Base-by-base conservation (phyloP, 495 filamentous ascomycete species). In the Friedmanniomyces endolithicus region DNA sequence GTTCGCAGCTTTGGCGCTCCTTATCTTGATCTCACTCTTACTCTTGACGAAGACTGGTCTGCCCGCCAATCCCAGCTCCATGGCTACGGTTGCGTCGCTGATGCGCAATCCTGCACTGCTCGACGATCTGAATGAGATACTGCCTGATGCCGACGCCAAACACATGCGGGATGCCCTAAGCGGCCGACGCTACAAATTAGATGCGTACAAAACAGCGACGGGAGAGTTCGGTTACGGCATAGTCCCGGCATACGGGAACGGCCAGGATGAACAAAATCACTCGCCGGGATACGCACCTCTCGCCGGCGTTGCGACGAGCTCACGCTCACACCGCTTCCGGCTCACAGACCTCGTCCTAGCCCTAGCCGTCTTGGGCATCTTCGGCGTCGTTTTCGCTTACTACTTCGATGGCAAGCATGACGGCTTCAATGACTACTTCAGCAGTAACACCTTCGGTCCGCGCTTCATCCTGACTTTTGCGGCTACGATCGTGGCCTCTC, bases 391-490 rank as follows among this genome's bases (percentile, higher is more conserved):
- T 41, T 48, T 73, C 17, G 73, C 72, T 27, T 76, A 75, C 57
- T 65, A 71, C 53, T 64, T 60, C 12, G 70, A 70, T 0, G 62
- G 58, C 0, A 62, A 58, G 22, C 64, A 71, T 40, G 68, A 68
- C 0, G 46, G 64, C 22, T 76, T 75, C 35, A 72, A 75, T 48
- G 53, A 59, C 3, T 76, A 74, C 52, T 74, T 76, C 66, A 68
- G 67, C 53, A 67, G 69, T 37, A 64, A 70, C 27, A 59, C 56
- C 19, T 73, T 74, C 47, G 74, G 72, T 2, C 70, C 71, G 23
- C 58, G 65, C n/a, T 73, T 74, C 27, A 44, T 76, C 35, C 73
- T 75, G 44, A 70, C 74, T 0, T 49, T 59, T 8, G 45, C 70
- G 6, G 74, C 70, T 53, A 66, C 74, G 3, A 41, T 70, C 16